Percentiles rank a stretch among this genome's conserved stretches.
phyloP scores from a whole-genome alignment of 2,329 filamentous ascomycete species.

The Blumeria hordei region DNA sequence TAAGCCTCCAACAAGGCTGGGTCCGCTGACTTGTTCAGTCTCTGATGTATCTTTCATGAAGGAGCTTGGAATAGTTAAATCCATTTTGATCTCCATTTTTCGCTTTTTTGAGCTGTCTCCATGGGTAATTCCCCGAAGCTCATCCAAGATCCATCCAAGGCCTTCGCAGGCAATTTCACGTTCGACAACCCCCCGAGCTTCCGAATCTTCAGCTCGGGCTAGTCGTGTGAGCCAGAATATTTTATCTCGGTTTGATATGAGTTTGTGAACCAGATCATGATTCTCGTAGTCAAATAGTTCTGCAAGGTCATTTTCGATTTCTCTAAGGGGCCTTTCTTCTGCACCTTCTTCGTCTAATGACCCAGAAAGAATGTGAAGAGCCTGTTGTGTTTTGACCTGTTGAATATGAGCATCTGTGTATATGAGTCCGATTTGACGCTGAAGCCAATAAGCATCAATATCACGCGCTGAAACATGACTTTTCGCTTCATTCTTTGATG shows the following conservation, averaged over 20 bases:
- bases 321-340: slow-evolving; percentile 63
- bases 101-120: slow-evolving; percentile 30
- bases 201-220: slow-evolving; percentile 57
- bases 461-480: slow-evolving; percentile 57
- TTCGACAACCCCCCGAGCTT: slow-evolving; percentile 54
- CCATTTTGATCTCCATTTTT: slow-evolving; percentile 83
- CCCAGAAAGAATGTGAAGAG: slow-evolving; percentile 60
- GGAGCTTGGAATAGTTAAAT: slow-evolving; percentile 51
- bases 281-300: slow-evolving; percentile 96
- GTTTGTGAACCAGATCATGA: slow-evolving; percentile 71
- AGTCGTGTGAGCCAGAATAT: slow-evolving; percentile 87
- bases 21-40: slow-evolving; percentile 32
- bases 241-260: slow-evolving; percentile 81
- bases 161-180: slow-evolving; percentile 81
- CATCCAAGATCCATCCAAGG: slow-evolving; percentile 64
- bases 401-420: slow-evolving; percentile 85
- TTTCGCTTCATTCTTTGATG: slow-evolving; percentile 25
- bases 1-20: slow-evolving; percentile 53
- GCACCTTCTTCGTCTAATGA: slow-evolving; percentile 50
- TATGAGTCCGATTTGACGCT: slow-evolving; percentile 68
- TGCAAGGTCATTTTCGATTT: slow-evolving; percentile 96
- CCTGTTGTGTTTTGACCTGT: slow-evolving; percentile 73
- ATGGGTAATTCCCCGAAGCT: slow-evolving; percentile 52
- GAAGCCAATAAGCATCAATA: slow-evolving; percentile 93
- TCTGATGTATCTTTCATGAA: slow-evolving; percentile 25